Evolutionary conservation across 2,329 filamentous ascomycete species (phyloP).

Genomic region (Epichloe elymi): DNA sequence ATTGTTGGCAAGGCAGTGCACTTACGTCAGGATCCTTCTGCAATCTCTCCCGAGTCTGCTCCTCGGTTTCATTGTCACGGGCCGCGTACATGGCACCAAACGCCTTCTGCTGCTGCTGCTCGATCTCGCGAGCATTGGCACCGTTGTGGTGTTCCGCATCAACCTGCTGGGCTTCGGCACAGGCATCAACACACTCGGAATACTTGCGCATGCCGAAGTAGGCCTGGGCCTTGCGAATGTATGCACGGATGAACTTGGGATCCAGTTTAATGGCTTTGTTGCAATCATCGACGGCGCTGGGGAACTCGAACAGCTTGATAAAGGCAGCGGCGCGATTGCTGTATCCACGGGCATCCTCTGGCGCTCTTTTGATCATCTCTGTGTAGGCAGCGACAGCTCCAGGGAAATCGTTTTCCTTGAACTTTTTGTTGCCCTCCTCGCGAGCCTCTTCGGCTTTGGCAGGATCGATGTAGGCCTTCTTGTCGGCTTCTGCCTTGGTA

Average conservation of each 20-base stretch:
- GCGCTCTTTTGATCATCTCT: constrained; percentile 94
- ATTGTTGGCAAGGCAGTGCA: constrained; percentile 6
- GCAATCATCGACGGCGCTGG: constrained; percentile 84
- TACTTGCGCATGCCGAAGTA: constrained; percentile 98
- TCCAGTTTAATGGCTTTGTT: constrained; percentile 84
- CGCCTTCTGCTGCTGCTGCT: constrained; percentile 88
- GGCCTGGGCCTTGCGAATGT: constrained; percentile 91
- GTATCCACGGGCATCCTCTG: constrained; percentile 85
- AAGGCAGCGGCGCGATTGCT: constrained; percentile 95
- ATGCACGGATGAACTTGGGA: constrained; percentile 83
- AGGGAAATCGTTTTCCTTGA: constrained; percentile 94
- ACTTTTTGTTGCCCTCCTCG: constrained; percentile 88
- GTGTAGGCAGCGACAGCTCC: constrained; percentile 86
- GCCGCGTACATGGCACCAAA: constrained; percentile 79
- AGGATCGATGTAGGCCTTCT: constrained; percentile 73
- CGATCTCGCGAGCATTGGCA: constrained; percentile 82
- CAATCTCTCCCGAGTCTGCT: constrained; percentile 85
- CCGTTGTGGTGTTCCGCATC: constrained; percentile 56
- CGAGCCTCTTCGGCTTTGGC: constrained; percentile 90
- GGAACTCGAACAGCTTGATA: constrained; percentile 93
- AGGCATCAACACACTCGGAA: constrained; percentile 84
- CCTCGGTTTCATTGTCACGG: constrained; percentile 88
- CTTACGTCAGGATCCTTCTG: constrained; percentile 81
- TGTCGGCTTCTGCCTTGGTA: constrained; percentile 62
- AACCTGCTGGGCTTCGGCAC: constrained; percentile 63